Evolutionary conservation across 257 asterid genomes (phyloP).

Genomic region (Handroanthus guayacan): DNA sequence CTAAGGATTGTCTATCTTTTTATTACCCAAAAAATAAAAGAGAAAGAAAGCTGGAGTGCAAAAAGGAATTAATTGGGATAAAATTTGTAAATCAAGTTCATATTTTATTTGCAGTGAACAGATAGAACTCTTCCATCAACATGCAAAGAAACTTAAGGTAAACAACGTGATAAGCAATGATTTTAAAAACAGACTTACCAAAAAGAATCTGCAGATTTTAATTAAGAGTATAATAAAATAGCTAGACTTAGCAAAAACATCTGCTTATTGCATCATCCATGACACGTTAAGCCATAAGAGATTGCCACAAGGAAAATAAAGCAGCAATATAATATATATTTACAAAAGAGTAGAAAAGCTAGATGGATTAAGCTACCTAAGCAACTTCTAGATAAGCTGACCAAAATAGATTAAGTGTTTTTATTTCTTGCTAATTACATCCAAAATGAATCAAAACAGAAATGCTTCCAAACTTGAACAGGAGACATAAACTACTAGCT

Average conservation of each 20-base stretch:
- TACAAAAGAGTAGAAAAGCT: neutral
- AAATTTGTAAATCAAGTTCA: too few species aligned
- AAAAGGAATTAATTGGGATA: too few species aligned
- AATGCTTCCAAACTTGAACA: slow-evolving; percentile 26
- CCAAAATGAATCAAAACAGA: neutral
- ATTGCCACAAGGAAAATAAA: too few species aligned
- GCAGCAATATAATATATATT: neutral
- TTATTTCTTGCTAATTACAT: neutral
- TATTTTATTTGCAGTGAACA: too few species aligned
- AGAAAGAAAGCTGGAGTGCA: too few species aligned
- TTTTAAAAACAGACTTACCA: neutral
- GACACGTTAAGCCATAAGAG: neutral
- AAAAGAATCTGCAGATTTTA: neutral
- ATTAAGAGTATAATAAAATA: neutral
- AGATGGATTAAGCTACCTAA: too few species aligned
- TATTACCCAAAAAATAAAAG: too few species aligned
- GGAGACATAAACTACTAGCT: neutral
- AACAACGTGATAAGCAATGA: neutral
- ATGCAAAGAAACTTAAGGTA: too few species aligned
- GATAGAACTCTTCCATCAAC: neutral
- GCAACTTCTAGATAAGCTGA: slow-evolving; percentile 18
- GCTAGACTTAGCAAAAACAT: too few species aligned
- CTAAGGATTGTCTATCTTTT: too few species aligned
- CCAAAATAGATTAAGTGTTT: neutral
- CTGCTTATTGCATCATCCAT: neutral